phyloP scores from a whole-genome alignment of 1,139 yeast genomes.

The Diutina sp. region DNA sequence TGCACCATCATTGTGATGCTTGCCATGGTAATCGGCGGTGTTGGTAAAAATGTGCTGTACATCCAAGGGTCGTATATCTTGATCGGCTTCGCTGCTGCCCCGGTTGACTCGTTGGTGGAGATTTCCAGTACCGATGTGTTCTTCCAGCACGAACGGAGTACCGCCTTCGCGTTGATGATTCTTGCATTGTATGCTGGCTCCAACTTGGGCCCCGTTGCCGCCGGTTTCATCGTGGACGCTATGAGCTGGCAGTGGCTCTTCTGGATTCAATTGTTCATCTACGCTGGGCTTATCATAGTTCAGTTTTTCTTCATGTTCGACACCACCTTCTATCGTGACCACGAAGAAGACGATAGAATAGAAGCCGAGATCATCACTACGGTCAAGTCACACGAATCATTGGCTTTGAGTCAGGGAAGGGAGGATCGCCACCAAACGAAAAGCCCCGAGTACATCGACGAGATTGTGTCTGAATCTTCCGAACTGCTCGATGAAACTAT shows the following conservation, averaged over 20 bases:
- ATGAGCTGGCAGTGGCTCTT: neutral
- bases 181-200: conserved; percentile 32
- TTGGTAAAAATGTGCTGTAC: conserved; percentile 13
- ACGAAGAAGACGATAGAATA: conserved; percentile 7
- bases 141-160: conserved; percentile 35
- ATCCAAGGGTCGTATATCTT: conserved; percentile 21
- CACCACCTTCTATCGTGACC: conserved; percentile 19
- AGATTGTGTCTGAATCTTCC: neutral
- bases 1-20: conserved; percentile 20
- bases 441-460: neutral
- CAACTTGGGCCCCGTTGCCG: conserved; percentile 31
- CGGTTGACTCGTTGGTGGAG: conserved; percentile 36
- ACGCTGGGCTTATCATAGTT: conserved; percentile 28
- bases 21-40: conserved; percentile 23
- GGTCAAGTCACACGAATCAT: conserved; percentile 13
- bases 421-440: conserved; percentile 2
- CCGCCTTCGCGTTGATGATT: conserved; percentile 22
- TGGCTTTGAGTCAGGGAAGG: conserved; percentile 4
- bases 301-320: conserved; percentile 34
- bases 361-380: conserved; percentile 14
- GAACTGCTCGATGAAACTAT: conserved; percentile 8
- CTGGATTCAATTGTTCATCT: conserved; percentile 15
- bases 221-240: conserved; percentile 15
- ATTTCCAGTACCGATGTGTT: conserved; percentile 35
- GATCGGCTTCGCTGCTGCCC: conserved; percentile 35